Evolutionary conservation across 306 rosid species (phyloP).

Genomic region (Boehmeria nivea): DNA sequence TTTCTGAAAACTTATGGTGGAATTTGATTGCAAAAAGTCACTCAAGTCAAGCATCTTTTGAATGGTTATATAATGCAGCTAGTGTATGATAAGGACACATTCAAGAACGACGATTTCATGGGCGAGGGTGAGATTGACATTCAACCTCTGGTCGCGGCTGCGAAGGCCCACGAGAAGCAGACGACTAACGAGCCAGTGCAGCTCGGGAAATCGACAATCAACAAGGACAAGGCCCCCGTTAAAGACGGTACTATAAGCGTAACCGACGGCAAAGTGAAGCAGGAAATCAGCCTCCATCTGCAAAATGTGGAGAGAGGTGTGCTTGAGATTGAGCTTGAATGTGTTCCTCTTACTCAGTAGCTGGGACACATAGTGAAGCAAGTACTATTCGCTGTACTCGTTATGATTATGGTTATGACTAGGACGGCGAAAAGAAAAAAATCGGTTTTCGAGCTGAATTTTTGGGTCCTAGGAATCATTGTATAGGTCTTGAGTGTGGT

Average conservation of each 20-base stretch:
- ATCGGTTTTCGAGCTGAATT: too few relatives aligned
- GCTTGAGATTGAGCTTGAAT: conserved; percentile 75
- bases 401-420: neutral
- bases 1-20: too few relatives aligned
- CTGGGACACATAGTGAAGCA: neutral
- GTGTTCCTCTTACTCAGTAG: conserved; percentile 89
- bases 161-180: conserved; percentile 62
- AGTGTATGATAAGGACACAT: conserved; percentile 86
- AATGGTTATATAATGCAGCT: conserved; percentile 51
- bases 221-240: conserved; percentile 46
- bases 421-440: too few relatives aligned
- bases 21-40: too few relatives aligned
- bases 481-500: too few relatives aligned
- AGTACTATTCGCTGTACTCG: neutral
- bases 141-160: conserved; percentile 75
- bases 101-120: conserved; percentile 85
- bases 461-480: too few relatives aligned
- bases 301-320: conserved; percentile 84
- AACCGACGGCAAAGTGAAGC: conserved; percentile 64
- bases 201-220: conserved; percentile 60
- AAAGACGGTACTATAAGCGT: conserved; percentile 60
- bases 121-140: conserved; percentile 96
- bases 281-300: conserved; percentile 61
- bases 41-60: too few relatives aligned
- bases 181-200: conserved; percentile 34